These are phyloP conservation scores for Platanthera guangdongensis DNA, from an alignment of 106 monocot genomes.

Conservation along the genomic window DNA sequence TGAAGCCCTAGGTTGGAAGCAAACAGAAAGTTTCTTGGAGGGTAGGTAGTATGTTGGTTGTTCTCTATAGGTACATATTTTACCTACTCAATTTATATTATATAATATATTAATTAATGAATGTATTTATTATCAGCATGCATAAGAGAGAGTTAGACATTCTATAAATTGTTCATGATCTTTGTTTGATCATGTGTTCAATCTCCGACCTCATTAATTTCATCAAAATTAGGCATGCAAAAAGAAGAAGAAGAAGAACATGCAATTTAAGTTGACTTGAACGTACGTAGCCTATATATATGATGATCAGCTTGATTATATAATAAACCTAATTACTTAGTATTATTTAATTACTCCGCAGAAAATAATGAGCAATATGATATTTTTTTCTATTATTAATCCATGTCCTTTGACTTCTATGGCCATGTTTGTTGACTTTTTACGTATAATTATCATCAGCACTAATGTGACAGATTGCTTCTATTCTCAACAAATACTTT, in stretches of 20 bases:
- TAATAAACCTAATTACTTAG: too few species aligned
- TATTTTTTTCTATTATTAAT: too few species aligned
- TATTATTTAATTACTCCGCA: too few species aligned
- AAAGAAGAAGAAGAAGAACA: background rate
- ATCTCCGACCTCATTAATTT: background rate
- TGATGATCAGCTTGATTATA: background rate
- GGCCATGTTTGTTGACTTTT: too few species aligned
- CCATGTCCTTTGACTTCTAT: too few species aligned
- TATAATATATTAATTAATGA: background rate
- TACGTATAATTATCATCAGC: too few species aligned
- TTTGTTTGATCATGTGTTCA: background rate
- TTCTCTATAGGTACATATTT: slow-evolving; percentile 26
- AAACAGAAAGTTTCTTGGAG: slow-evolving; percentile 7
- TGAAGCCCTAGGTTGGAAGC: slow-evolving; percentile 16
- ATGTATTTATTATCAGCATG: background rate
- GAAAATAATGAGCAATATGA: too few species aligned
- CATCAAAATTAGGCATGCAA: background rate
- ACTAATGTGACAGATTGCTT: too few species aligned
- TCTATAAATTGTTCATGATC: background rate
- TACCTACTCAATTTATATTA: slow-evolving; percentile 30
- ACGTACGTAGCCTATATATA: background rate
- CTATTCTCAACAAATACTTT: too few species aligned
- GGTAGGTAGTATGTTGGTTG: slow-evolving; percentile 50
- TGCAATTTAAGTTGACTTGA: background rate
- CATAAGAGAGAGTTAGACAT: background rate